Conservation (phyloP, 371 early-diverging fungal genomes). For the Syncephalastrum sp. region DNA sequence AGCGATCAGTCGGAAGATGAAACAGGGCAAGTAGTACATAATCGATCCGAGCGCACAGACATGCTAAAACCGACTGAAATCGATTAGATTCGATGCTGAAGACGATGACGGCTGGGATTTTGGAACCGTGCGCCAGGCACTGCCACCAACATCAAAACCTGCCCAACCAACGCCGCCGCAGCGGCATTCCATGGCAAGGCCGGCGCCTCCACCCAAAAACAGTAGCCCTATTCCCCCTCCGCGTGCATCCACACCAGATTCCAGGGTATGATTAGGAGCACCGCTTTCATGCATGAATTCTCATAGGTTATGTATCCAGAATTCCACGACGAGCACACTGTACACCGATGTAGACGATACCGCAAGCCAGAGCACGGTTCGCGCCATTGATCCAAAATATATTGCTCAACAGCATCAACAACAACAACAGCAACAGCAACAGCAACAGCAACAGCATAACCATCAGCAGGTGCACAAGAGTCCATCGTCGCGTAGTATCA, state of each 20-base stretch:
- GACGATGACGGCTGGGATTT: constrained; percentile 32
- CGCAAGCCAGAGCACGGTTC: constrained; percentile 36
- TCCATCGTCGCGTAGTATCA: constrained; percentile 37
- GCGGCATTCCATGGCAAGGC: constrained; percentile 25
- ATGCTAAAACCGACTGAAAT: too few species aligned
- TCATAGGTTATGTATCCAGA: neutral
- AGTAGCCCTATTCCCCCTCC: too few species aligned
- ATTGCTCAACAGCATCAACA: constrained; percentile 9
- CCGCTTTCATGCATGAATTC: too few species aligned
- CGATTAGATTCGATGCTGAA: constrained; percentile 8
- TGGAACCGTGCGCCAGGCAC: constrained; percentile 49
- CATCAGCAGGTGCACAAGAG: constrained; percentile 22
- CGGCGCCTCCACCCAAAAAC: constrained; percentile 1
- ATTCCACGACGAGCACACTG: constrained; percentile 12
- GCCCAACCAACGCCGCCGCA: constrained; percentile 21
- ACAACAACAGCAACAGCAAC: constrained; percentile 13
- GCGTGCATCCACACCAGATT: constrained; percentile 1
- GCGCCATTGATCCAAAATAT: constrained; percentile 25
- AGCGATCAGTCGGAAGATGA: constrained; percentile 64
- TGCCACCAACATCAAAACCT: constrained; percentile 26
- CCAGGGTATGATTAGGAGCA: constrained; percentile 6
- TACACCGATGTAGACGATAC: constrained; percentile 20
- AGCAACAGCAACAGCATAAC: constrained; percentile 16
- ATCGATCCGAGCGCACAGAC: neutral
- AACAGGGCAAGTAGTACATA: constrained; percentile 27